Conservation (phyloP, 2,329 filamentous ascomycete species). For the Scortechinia acanthostroma region DNA sequence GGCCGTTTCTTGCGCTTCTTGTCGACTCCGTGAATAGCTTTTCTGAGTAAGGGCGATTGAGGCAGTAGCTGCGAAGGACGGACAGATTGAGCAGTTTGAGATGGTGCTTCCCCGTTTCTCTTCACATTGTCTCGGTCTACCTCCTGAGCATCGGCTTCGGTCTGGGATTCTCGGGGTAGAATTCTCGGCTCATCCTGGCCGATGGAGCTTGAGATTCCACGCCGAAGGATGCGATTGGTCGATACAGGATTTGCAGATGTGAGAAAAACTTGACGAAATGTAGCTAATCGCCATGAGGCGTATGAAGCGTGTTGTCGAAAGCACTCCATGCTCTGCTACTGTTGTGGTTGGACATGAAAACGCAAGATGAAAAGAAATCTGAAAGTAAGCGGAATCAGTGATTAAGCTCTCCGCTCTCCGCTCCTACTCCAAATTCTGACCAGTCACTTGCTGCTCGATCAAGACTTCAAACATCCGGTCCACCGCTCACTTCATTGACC, state of each 20-base stretch:
- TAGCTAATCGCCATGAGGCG: constrained; percentile 18
- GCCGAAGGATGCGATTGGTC: too few relatives aligned
- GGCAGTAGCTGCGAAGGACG: constrained; percentile 20
- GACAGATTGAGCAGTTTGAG: too few relatives aligned
- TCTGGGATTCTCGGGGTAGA: too few relatives aligned
- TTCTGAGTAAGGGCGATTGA: constrained; percentile 20
- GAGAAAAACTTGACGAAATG: constrained; percentile 14
- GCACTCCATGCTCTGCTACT: constrained; percentile 14
- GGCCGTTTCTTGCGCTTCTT: not conserved
- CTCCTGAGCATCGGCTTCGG: constrained; percentile 4
- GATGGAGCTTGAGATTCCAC: too few relatives aligned
- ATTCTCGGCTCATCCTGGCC: too few relatives aligned
- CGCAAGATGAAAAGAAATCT: too few relatives aligned
- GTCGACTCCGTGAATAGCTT: constrained; percentile 8
- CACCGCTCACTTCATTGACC: too few relatives aligned
- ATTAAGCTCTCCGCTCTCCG: too few relatives aligned
- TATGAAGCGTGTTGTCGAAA: constrained; percentile 14
- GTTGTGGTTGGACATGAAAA: not conserved
- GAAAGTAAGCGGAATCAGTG: too few relatives aligned
- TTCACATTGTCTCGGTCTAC: not conserved
- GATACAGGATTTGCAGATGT: not conserved
- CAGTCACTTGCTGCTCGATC: too few relatives aligned
- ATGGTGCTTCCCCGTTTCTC: not conserved
- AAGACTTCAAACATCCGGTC: too few relatives aligned
- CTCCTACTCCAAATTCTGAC: too few relatives aligned